Evolutionary conservation across 139 green algal genomes (phyloP).

Genomic region (Chlamydomonas schloesseri): DNA sequence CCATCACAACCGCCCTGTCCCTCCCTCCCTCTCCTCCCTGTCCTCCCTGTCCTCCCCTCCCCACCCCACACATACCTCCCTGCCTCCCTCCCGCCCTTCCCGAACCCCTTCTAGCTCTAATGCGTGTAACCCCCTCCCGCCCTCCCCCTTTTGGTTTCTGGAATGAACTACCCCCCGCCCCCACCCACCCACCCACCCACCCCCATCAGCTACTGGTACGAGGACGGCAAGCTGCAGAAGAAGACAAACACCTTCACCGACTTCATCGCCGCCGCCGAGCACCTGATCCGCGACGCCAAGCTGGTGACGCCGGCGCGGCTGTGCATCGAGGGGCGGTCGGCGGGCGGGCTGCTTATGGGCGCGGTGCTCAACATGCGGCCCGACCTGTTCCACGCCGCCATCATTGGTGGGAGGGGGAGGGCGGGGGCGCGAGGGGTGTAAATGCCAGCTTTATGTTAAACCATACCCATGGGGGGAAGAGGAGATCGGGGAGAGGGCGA

Average conservation of each 20-base stretch:
- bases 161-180: background rate
- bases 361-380: conserved; percentile 87
- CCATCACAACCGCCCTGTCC: too few species aligned
- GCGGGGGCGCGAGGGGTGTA: background rate
- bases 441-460: background rate
- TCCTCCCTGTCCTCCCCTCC: too few species aligned
- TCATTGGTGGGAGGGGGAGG: conserved; percentile 70
- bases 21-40: too few species aligned
- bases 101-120: too few species aligned
- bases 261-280: conserved; percentile 77
- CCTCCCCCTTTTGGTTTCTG: too few species aligned
- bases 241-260: conserved; percentile 93
- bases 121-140: too few species aligned
- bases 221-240: conserved; percentile 86
- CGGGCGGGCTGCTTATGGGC: conserved; percentile 83
- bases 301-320: conserved; percentile 48
- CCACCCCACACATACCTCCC: too few species aligned
- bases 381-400: conserved; percentile 77
- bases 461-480: too few species aligned
- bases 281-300: conserved; percentile 63
- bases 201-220: conserved; percentile 72
- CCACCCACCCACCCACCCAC: background rate
- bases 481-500: too few species aligned
- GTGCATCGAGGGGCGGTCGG: conserved; percentile 75
- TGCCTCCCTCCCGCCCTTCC: too few species aligned